phyloP scores from a whole-genome alignment of 73 alveolate genomes.

The Symbiodinium pilosum region DNA sequence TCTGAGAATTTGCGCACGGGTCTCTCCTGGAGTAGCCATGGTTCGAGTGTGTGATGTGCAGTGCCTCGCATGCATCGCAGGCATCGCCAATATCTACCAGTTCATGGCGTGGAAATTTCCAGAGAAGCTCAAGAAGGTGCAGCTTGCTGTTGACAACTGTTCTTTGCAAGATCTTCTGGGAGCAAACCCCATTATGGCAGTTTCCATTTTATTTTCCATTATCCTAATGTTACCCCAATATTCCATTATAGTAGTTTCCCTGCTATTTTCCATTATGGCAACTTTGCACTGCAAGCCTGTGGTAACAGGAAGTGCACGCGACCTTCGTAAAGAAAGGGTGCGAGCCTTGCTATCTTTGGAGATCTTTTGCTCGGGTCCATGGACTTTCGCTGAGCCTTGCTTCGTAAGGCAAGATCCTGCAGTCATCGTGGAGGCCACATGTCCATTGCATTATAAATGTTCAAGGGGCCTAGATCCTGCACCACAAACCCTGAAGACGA shows the following conservation, averaged over 20 bases:
- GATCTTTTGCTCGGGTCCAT: neutral
- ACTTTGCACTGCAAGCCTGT: neutral
- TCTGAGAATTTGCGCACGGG: no score
- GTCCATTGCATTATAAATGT: no score
- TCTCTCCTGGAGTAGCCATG: neutral
- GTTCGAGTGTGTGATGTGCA: neutral
- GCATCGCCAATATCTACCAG: slow-evolving; percentile 91
- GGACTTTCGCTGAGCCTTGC: neutral
- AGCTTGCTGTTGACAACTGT: no score
- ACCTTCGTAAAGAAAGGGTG: neutral
- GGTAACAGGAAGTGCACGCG: neutral
- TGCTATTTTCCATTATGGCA: neutral
- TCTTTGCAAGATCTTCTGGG: no score
- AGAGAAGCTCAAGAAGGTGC: slow-evolving; percentile 60
- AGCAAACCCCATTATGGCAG: no score
- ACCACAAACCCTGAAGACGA: no score
- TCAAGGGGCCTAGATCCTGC: neutral
- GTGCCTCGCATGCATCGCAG: neutral
- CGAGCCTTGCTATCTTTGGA: neutral
- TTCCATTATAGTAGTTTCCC: neutral
- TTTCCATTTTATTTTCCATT: no score
- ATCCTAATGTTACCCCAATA: no score
- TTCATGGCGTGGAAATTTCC: slow-evolving; percentile 94
- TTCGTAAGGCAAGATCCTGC: slow-evolving; percentile 69
- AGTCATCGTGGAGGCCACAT: slow-evolving; percentile 52